Evolutionary conservation across 352 stramenopile genomes (phyloP).

Genomic region (Phytophthora pinifolia): DNA sequence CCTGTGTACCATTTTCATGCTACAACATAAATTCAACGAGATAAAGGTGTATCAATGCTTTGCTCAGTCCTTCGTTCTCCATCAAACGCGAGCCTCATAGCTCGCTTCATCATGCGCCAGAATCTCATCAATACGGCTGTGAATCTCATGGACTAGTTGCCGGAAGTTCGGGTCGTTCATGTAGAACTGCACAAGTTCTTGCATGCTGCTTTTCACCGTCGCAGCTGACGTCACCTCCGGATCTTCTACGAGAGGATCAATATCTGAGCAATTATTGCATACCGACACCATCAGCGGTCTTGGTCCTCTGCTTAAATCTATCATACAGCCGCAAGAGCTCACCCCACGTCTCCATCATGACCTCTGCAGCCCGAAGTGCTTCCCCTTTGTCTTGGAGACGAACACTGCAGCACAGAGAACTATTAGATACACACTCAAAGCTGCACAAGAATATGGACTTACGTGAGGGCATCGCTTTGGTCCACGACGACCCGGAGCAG

Average conservation of each 20-base stretch:
- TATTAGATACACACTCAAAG: neutral
- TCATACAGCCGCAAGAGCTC: neutral
- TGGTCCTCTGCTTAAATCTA: neutral
- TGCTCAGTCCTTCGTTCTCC: too few relatives aligned
- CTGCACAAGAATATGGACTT: neutral
- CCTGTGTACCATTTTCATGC: slow-evolving; percentile 21
- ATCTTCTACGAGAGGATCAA: slow-evolving; percentile 48
- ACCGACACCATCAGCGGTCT: neutral
- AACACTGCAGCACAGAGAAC: slow-evolving; percentile 25
- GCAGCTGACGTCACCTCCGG: neutral
- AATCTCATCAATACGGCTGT: slow-evolving; percentile 33
- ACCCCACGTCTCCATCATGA: slow-evolving; percentile 55
- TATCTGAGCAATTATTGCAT: slow-evolving; percentile 15
- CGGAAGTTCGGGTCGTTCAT: slow-evolving; percentile 37
- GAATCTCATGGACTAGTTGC: slow-evolving; percentile 37
- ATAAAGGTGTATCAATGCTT: too few relatives aligned
- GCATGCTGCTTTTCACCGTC: slow-evolving; percentile 10
- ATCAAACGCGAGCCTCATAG: slow-evolving; percentile 10
- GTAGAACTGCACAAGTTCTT: slow-evolving; percentile 31
- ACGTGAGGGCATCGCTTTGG: slow-evolving; percentile 31
- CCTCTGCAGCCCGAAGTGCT: slow-evolving; percentile 30
- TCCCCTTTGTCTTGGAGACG: slow-evolving; percentile 25
- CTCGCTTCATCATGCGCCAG: slow-evolving; percentile 1
- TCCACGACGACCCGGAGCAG: slow-evolving; percentile 30
- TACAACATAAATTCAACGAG: slow-evolving; percentile 1